Base-by-base conservation (phyloP, 2,329 filamentous ascomycete species). In the Onygenales sp. region DNA sequence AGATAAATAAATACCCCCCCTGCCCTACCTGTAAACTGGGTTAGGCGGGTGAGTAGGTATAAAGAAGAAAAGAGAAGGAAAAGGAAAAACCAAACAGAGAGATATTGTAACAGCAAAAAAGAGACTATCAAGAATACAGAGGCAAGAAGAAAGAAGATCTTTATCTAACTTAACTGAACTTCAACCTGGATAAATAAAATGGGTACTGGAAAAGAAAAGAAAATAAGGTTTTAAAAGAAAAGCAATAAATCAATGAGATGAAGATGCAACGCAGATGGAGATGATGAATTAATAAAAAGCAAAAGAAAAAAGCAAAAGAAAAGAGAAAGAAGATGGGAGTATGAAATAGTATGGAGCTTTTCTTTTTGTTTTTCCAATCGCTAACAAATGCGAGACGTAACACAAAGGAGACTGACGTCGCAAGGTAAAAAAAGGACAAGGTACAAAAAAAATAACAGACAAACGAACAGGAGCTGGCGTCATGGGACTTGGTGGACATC, bases 341-440 rank as follows among this genome's bases (percentile, higher is more conserved):
- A 62, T 59, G n/a, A 63, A 64, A 56, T 63, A 52, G 60, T 55
- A 56, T 21, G 21, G 63, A 69, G 65, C 47, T 46, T 49, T 42
- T 14, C 3, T 32, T 32, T 48, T 27, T 11, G 14, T 35, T 71
- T 71, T 71, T 69, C 67, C 64, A 70, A 70, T 66, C 67, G 67
- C 68, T 70, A 68, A 21, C 21, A 21, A 21, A 21, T 21, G 21
- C 21, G 21, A 21, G 21, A 21, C 21, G 21, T 21, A 21, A 38
- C 66, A 60, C 64, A 59, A 57, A 59, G 54, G 58, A 60, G 60
- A 57, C 61, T 63, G 67, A 68, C 66, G 50, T 43, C 27, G 31
- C 48, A 35, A 41, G 17, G 3, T 2, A 7, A 45, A 13, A 35
- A n/a, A 45, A 21, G 3, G 3, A 7, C 6, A 8, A 7, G 17